These are phyloP conservation scores for Actinomortierella ambigua DNA, from an alignment of 371 early-diverging fungal genomes.

Conservation along the genomic window DNA sequence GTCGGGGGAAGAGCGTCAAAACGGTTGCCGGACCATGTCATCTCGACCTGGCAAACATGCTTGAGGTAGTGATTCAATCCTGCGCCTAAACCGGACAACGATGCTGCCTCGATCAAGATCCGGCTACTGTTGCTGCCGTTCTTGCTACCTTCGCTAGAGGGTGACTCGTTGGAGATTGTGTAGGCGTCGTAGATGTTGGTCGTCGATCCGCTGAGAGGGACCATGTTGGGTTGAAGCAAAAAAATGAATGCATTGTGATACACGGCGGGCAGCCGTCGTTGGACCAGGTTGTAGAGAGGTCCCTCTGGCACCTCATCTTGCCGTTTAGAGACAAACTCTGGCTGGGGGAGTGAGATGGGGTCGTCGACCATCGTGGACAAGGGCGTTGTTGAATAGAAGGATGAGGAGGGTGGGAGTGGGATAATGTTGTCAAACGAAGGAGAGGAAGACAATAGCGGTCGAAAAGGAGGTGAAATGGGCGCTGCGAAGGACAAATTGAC, in stretches of 20 bases:
- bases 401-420: too few relatives aligned
- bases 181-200: conserved; percentile 39
- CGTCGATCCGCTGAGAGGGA: conserved; percentile 15
- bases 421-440: background rate
- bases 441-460: background rate
- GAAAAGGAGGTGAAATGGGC: background rate
- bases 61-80: conserved; percentile 41
- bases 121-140: background rate
- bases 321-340: background rate
- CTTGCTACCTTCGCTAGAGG: background rate
- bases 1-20: conserved; percentile 21
- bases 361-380: too few relatives aligned
- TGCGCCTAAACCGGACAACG: conserved; percentile 26
- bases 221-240: conserved; percentile 6
- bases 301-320: background rate
- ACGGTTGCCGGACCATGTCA: conserved; percentile 43
- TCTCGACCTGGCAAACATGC: conserved; percentile 37
- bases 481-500: too few relatives aligned
- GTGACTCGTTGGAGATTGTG: conserved; percentile 13
- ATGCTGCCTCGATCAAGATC: conserved; percentile 22
- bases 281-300: conserved; percentile 22
- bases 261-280: conserved; percentile 18
- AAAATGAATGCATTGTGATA: conserved; percentile 32
- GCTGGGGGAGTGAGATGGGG: too few relatives aligned
- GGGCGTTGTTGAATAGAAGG: too few relatives aligned